A percentile compares a stretch with the other conserved stretches of the same genome.
phyloP scores from a whole-genome alignment of 2,329 filamentous ascomycete genomes.

The Aspergillus ibericus region DNA sequence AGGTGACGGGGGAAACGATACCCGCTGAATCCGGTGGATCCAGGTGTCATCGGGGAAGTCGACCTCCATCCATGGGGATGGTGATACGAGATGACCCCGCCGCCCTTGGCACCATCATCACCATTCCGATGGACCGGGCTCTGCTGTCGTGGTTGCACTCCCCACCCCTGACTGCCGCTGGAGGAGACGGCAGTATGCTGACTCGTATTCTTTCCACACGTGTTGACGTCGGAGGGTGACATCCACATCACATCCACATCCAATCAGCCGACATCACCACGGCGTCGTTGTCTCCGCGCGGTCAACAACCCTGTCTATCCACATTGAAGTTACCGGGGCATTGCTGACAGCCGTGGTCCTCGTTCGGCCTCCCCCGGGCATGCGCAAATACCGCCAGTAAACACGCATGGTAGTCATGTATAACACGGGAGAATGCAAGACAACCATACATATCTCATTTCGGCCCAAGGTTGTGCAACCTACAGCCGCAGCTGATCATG shows the following conservation, averaged over 20 bases:
- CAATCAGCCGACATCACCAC: neutral
- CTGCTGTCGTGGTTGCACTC: constrained; percentile 2
- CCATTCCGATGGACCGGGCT: constrained; percentile 1
- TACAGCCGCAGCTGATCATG: constrained; percentile 6
- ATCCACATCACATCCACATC: neutral
- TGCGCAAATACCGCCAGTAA: neutral
- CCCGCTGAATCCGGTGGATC: neutral
- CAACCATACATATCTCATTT: neutral
- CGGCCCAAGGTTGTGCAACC: neutral
- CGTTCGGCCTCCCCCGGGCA: neutral
- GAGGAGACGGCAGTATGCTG: neutral
- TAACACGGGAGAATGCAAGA: neutral
- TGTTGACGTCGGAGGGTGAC: neutral
- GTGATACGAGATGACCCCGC: constrained; percentile 6
- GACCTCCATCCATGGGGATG: neutral
- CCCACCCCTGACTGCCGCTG: neutral
- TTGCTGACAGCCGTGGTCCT: neutral
- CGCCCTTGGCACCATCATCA: neutral
- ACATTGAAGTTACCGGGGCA: neutral
- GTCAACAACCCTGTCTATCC: neutral
- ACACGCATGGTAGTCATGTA: neutral
- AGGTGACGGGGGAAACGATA: neutral
- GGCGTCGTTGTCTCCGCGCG: neutral
- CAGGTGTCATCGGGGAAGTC: neutral
- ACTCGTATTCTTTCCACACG: constrained; percentile 2